Base-by-base conservation (phyloP, 805 yeast species). In the Tetrapisispora taiwanensis region DNA sequence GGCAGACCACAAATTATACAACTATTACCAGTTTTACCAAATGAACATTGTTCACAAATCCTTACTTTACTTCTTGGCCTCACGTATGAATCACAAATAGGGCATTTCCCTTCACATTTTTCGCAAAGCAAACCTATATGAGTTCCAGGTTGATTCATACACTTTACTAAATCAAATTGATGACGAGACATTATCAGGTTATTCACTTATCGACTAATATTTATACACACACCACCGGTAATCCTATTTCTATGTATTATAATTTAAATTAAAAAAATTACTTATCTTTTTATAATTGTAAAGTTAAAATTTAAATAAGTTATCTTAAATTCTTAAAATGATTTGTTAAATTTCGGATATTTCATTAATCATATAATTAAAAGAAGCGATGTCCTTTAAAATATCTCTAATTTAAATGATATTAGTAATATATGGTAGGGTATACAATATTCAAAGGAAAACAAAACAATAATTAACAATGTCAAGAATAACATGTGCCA, bases 81-180 rank as follows among this genome's bases (percentile, higher is more conserved):
- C 7, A 86, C 95, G 52, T 73, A 75, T 1, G 95, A 83, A 57
- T 88, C 97, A 62, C 97, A 89, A 3, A 79, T 70, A 3, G 96
- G 96, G 56, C 97, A 89, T 51, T 79, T 73, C 1, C 96, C 97
- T 58, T 89, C 96, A 60, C 97, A 89, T 59, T 75, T 84, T 28
- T 76, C 79, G 55, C 97, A 89, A 3, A 89, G 68, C 41, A 71
- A 66, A 1, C 95, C 97, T 4, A 75, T 60, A 15, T 68, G 64
- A 0, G 78, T 73, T 0, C 97, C 97, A 1, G 95, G 87, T 53
- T 78, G 92, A 58, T 82, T 84, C 73, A 84, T 68, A 58, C 97
- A 89, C 68, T 81, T 78, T 2, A 84, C 75, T 22, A 88, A 71
- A 58, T 89, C 97, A 41, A 80, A 78, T 63, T 88, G 95, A 62